Base-by-base conservation (phyloP, 2,329 filamentous ascomycete genomes). In the Beauveria sp. region DNA sequence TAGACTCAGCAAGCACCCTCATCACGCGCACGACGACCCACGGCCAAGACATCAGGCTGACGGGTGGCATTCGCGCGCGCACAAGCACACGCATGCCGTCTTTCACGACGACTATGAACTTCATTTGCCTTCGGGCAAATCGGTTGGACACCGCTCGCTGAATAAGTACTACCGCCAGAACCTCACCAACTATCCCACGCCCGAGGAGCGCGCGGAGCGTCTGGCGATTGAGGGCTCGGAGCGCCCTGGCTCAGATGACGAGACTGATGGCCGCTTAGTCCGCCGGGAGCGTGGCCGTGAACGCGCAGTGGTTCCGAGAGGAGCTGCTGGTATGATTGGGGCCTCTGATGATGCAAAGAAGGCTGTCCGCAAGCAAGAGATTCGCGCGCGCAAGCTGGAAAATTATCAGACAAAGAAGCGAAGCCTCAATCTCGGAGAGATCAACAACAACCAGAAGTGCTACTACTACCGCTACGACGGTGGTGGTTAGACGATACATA, bases 41-140 rank as follows among this genome's bases (percentile, higher is more conserved):
- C 83, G 89, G 26, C 83, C 86, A 22, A 91, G 93, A 71, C 88
- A 86, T 65, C 88, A 88, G 67, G 84, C 80, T 56, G 88, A 93
- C 70, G 89, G 90, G 59, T 93, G 84, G 79, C 89, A 96, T 72
- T 93, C 89, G 3, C 90, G 92, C 71, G 89, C 89, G 1, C 89
- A 96, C 76, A 88, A 90, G 67, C 73, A 87, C 66, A 74, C 84
- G 5, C 84, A 88, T 65, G 87, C 91, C 43, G 90, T 91, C 24
- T 96, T 96, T 73, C 88, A 96, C 70, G 91, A 96, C 68, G 95
- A 99, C 50, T 93, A 91, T 69, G 95, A 98, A 74, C 83, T 99
- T 59, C 92, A 99, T 71, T 84, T 99, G 14, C 95, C 95, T 1
- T 91, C 89, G 5, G 95, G 95, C 59, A 88, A 90, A 64, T 89